Evolutionary conservation across 768 basidiomycete species (phyloP), one percentile per base, ranked within the genome.

Genomic region (Paxillus involutus): DNA sequence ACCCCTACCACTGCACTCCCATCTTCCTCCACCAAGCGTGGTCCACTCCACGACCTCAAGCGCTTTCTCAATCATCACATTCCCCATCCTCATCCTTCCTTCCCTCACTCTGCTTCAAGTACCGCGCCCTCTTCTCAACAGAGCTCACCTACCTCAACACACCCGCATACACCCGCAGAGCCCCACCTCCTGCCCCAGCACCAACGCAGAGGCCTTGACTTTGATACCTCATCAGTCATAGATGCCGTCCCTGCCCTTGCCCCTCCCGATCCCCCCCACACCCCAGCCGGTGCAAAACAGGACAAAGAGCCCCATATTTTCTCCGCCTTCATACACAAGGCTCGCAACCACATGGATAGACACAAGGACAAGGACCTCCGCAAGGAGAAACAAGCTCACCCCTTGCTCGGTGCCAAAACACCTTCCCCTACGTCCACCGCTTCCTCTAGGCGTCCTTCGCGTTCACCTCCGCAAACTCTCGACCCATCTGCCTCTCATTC

Each of bases 41-140:
- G 92, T 0, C 89, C 93, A 3, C 80, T 98, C 47, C 85, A 90
- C 73, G 95, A 98, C 71, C 85, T 98, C 64, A 93, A 93, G 68
- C 89, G 94, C 29, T 97, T 98, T 76, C 82, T 99, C 58, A 91
- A 96, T 74, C 84, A 91, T 73, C 93, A 96, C 73, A 85, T 96
- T 46, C 84, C 84, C 54, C 85, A 89, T 62, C 74, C 74, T 44
- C 65, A 71, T 53, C 57, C 67, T 45, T 70, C 70, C 57, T 73
- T 45, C 62, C 59, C 63, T 55, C 44, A 57, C 43, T 58, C 59
- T 39, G 60, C 57, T 1, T 36, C 60, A 60, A 43, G 63, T 62
- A 41, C 67, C 52, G 33, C 62, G 59, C 51, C 66, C 29, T 58
- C 71, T 58, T 64, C 66, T 0, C 58, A 63, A 14, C 69, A 65